phyloP scores from a whole-genome alignment of 345 rosid genomes.

The Cardiospermum halicacabum region DNA sequence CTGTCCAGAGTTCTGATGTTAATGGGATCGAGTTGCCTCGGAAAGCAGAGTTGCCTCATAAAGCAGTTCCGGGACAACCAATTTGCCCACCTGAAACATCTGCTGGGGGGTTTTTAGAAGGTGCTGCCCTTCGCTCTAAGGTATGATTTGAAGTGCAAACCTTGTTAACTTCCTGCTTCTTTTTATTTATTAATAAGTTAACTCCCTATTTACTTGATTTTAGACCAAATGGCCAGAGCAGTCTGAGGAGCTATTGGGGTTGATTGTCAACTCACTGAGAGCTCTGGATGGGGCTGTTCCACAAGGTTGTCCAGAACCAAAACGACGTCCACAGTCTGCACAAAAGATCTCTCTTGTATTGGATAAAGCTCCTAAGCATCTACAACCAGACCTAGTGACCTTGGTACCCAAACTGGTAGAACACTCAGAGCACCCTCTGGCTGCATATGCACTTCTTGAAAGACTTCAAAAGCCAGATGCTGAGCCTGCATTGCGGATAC shows the following conservation, averaged over 20 bases:
- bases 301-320: constrained; percentile 92
- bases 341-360: constrained; percentile 89
- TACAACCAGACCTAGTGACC: constrained; percentile 81
- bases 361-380: constrained; percentile 92
- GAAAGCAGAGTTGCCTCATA: constrained; percentile 43
- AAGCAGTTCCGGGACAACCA: constrained; percentile 57
- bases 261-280: constrained; percentile 93
- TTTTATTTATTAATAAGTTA: constrained; percentile 10
- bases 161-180: constrained; percentile 18
- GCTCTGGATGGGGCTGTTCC: constrained; percentile 94
- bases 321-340: constrained; percentile 90
- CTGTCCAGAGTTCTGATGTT: constrained; percentile 68
- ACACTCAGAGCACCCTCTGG: constrained; percentile 89
- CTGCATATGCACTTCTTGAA: constrained; percentile 84
- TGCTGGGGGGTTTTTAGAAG: constrained; percentile 51
- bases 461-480: constrained; percentile 86
- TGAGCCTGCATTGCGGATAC: constrained; percentile 67
- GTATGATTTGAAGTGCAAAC: constrained; percentile 29
- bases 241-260: constrained; percentile 94
- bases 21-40: constrained; percentile 43
- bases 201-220: constrained; percentile 25
- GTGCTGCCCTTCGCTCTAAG: constrained; percentile 68
- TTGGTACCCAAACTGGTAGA: constrained; percentile 98
- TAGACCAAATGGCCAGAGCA: constrained; percentile 99
- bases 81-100: constrained; percentile 54